phyloP scores from a whole-genome alignment of 192 early-diverging fungal species.

The Coemansia sp. region DNA sequence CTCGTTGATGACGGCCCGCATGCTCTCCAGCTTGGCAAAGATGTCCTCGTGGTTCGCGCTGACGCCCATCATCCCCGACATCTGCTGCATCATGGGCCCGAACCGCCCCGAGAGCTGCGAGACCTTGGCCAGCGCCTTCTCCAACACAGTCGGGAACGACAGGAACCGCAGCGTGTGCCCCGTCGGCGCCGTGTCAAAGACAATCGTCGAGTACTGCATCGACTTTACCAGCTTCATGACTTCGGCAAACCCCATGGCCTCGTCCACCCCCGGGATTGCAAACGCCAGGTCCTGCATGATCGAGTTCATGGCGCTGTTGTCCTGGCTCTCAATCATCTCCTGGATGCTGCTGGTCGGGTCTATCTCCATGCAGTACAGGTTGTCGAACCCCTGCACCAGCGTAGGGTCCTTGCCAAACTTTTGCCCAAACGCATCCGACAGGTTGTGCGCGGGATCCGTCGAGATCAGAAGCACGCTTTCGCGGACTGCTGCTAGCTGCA shows the following conservation, averaged over 20 bases:
- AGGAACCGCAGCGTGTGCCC: conserved; percentile 99
- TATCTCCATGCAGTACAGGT: conserved; percentile 99
- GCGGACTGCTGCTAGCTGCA: conserved; percentile 83
- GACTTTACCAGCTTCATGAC: conserved; percentile 99
- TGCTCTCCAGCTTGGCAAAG: conserved; percentile 90
- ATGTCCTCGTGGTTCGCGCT: conserved; percentile 88
- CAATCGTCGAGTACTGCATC: conserved; percentile 97
- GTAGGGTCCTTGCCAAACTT: conserved; percentile 97
- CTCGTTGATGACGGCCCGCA: conserved; percentile 94
- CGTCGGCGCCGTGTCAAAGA: conserved; percentile 99
- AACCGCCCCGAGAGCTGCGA: conserved; percentile 86
- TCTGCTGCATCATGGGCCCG: conserved; percentile 94
- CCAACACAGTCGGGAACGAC: conserved; percentile 93
- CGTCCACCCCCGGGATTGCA: conserved; percentile 99
- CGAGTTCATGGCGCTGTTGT: conserved; percentile 71
- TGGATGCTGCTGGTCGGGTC: conserved; percentile 96
- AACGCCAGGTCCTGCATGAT: conserved; percentile 98
- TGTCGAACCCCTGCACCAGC: conserved; percentile 88
- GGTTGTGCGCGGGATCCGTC: conserved; percentile 98
- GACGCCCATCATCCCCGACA: conserved; percentile 77
- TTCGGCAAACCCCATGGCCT: conserved; percentile 99
- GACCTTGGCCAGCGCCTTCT: conserved; percentile 97
- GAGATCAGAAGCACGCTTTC: conserved; percentile 95
- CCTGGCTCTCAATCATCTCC: conserved; percentile 90
- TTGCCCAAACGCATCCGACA: conserved; percentile 98